Evolutionary conservation across 208 protist species (phyloP), one percentile per base, ranked within the genome.

Genomic region (Wallacemonas collosoma): DNA sequence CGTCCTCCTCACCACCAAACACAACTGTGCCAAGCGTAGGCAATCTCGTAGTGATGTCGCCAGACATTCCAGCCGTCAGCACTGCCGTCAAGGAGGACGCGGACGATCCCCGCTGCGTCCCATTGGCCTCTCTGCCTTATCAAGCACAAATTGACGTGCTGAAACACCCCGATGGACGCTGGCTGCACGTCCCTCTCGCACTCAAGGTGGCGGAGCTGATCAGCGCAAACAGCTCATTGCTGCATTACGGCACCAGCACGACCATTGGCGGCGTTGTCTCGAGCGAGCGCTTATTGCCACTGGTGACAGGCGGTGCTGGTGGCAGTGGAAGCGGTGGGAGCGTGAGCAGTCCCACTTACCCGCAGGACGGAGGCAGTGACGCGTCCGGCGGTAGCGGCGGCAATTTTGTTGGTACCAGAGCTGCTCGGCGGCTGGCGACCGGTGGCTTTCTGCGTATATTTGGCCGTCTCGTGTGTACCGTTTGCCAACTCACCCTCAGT

Each of bases 361-460:
- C 41, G 15, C 73, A 57, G 5, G 53, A 38, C 39, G 68, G 41
- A 5, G 51, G 65, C 44, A 53, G 64, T 53, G 48, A 64, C 44
- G 72, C 68, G 17, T 48, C 40, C 14, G 65, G 55, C 64, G 54
- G 56, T 65, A 71, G 43, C 43, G 72, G 63, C 14, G 62, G 64
- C n/a, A 47, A 45, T 39, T n/a, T 11, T 40, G 66, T 53, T n/a
- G 44, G 36, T 38, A 39, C 55, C 8, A 50, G 35, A 17, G n/a
- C 36, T 4, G 39, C 45, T 72, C 62, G 47, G 40, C 68, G 48
- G 40, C 17, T 57, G 55, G 75, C 67, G 9, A 87, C 79, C 47
- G 92, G 92, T 9, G 93, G 89, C 36, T 86, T 91, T 78, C 61
- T 90, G 45, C 86, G 93, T 8, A 57, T 97, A n/a, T 94, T 95